Conservation (phyloP, 116 monocot genomes). For the Dioscorea cayenensis region DNA sequence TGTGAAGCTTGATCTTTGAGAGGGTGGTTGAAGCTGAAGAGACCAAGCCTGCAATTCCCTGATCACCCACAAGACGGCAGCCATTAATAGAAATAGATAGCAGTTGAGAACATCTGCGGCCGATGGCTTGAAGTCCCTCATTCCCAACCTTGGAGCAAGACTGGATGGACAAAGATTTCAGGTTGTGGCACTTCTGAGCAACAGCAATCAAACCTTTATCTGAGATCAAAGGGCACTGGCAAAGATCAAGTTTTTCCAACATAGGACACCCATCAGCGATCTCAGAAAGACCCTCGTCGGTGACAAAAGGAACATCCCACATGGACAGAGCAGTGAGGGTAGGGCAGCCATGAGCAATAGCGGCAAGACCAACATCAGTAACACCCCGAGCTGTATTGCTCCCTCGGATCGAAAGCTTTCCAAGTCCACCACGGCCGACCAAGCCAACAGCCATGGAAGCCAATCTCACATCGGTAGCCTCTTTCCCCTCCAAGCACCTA, state of each 20-base stretch:
- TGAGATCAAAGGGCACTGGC: constrained; percentile 51
- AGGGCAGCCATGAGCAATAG: constrained; percentile 44
- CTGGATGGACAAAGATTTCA: constrained; percentile 44
- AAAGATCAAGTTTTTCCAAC: constrained; percentile 65
- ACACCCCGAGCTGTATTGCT: constrained; percentile 37
- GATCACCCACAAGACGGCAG: constrained; percentile 51
- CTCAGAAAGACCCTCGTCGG: constrained; percentile 51
- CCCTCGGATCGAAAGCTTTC: constrained; percentile 54
- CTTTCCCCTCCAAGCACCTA: constrained; percentile 47
- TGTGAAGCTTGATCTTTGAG: constrained; percentile 52
- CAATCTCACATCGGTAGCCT: constrained; percentile 64
- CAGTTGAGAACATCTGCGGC: constrained; percentile 43
- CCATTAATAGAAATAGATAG: constrained; percentile 50
- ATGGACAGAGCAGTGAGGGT: constrained; percentile 37
- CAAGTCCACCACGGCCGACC: constrained; percentile 34
- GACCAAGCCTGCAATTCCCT: constrained; percentile 56
- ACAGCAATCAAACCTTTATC: constrained; percentile 60
- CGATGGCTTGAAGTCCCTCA: constrained; percentile 56
- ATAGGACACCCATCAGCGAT: constrained; percentile 59
- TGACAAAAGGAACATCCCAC: constrained; percentile 45
- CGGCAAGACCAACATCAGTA: constrained; percentile 48
- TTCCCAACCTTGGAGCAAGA: constrained; percentile 50
- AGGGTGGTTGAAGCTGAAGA: constrained; percentile 46
- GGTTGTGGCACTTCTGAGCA: constrained; percentile 60
- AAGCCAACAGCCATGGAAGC: constrained; percentile 47